Conservation (phyloP, 352 stramenopile species). For the Pythium brassicae region DNA sequence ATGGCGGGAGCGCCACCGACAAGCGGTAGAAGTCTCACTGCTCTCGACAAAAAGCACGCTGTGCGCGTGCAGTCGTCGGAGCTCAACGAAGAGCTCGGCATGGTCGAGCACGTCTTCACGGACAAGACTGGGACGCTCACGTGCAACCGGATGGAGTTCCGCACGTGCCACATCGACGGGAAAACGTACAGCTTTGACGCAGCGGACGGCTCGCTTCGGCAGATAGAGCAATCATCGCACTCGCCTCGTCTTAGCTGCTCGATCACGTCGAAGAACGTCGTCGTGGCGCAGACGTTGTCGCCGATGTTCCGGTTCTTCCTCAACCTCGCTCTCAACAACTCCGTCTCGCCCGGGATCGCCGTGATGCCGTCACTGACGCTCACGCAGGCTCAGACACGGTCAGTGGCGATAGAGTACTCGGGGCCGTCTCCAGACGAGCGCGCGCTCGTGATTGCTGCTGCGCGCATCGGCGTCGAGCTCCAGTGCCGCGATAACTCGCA, state of each 20-base stretch:
- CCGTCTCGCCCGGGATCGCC: constrained; percentile 30
- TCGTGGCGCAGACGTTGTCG: constrained; percentile 14
- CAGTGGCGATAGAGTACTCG: constrained; percentile 45
- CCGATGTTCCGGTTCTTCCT: constrained; percentile 38
- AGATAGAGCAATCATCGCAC: constrained; percentile 10
- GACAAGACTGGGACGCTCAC: constrained; percentile 94
- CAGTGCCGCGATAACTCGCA: constrained; percentile 23
- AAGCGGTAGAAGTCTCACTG: not conserved
- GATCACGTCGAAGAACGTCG: not conserved
- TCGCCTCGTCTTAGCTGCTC: not conserved
- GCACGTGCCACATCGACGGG: constrained; percentile 87
- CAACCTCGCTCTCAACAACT: constrained; percentile 62
- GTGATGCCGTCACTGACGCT: not conserved
- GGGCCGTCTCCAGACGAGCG: constrained; percentile 79
- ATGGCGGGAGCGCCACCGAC: not conserved
- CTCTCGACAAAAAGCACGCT: constrained; percentile 35
- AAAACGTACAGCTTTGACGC: constrained; percentile 43
- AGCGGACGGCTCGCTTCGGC: constrained; percentile 18
- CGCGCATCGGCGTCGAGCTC: constrained; percentile 39
- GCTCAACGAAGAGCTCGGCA: constrained; percentile 90
- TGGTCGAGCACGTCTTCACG: constrained; percentile 96
- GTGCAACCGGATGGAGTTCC: constrained; percentile 93
- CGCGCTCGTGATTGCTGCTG: constrained; percentile 52
- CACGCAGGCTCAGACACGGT: no score
- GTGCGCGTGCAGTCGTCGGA: constrained; percentile 78